phyloP scores from a whole-genome alignment of 257 asterid genomes.

The Solanum clarkiae region DNA sequence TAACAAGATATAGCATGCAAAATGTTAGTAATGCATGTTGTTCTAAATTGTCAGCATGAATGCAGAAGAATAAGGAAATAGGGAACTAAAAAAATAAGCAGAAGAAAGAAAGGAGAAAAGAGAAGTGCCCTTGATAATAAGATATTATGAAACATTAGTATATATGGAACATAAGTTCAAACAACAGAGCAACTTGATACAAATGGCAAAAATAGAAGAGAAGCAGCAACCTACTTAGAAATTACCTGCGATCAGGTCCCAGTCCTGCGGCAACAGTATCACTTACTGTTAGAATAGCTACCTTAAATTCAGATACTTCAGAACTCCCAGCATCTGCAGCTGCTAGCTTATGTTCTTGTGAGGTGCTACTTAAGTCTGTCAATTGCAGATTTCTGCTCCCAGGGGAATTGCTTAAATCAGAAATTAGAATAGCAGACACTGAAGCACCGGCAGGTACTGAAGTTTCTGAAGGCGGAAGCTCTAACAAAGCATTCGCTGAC shows the following conservation, averaged over 20 bases:
- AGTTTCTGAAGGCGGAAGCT: conserved; percentile 58
- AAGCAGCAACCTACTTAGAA: conserved; percentile 1
- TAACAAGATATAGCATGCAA: neutral
- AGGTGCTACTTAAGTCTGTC: conserved; percentile 5
- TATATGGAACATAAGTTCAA: neutral
- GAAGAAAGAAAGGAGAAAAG: neutral
- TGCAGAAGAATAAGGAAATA: neutral
- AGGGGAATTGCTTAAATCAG: conserved; percentile 44
- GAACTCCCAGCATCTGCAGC: conserved; percentile 8
- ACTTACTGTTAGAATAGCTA: conserved; percentile 86
- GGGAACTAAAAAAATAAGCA: neutral
- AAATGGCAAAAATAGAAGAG: neutral
- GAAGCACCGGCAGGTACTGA: conserved; percentile 54
- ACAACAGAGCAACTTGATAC: neutral
- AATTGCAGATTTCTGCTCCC: conserved; percentile 20
- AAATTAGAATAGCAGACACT: conserved; percentile 52
- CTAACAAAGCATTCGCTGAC: conserved; percentile 86
- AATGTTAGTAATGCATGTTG: neutral
- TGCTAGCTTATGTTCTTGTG: conserved; percentile 13
- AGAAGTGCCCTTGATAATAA: neutral
- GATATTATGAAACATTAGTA: neutral
- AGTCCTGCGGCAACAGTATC: conserved; percentile 75
- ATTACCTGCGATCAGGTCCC: conserved; percentile 84
- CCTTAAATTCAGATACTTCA: conserved; percentile 35
- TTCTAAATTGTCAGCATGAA: neutral